phyloP scores from a whole-genome alignment of 2,329 filamentous ascomycete genomes.

The Cordyceps cateniannulata region DNA sequence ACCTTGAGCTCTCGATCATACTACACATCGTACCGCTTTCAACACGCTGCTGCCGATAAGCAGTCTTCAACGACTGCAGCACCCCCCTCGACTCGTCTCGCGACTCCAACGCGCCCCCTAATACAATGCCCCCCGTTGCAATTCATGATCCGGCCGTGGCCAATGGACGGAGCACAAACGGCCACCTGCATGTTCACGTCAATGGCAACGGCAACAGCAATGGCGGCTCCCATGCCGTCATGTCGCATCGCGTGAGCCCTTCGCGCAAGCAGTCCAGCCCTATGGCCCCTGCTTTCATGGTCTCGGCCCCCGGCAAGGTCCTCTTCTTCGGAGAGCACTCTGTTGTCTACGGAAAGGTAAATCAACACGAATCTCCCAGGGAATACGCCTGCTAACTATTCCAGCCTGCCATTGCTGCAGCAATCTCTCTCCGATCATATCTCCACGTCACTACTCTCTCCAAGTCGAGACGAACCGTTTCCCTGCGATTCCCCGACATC shows the following conservation, averaged over 20 bases:
- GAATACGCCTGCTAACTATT: neutral
- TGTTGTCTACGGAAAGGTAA: conserved; percentile 91
- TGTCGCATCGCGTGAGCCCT: conserved; percentile 32
- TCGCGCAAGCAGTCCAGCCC: conserved; percentile 55
- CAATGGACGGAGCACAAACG: conserved; percentile 16
- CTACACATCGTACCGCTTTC: neutral
- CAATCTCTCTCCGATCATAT: conserved; percentile 92
- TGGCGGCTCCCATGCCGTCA: conserved; percentile 28
- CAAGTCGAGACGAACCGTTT: conserved; percentile 83
- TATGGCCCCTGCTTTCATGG: conserved; percentile 89
- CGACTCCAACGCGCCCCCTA: neutral
- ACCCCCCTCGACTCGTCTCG: neutral
- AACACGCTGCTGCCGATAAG: neutral
- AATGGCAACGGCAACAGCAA: conserved; percentile 30
- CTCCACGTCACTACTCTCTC: conserved; percentile 91
- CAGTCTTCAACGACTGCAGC: neutral
- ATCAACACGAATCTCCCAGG: conserved; percentile 8
- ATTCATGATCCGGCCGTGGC: conserved; percentile 3
- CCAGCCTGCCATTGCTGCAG: conserved; percentile 84
- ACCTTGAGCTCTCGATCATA: neutral
- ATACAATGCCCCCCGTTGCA: conserved; percentile 3
- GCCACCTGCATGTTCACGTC: conserved; percentile 26
- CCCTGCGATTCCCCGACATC: conserved; percentile 86
- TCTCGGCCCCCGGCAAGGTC: conserved; percentile 94
- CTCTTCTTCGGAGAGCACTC: conserved; percentile 98